Base-by-base conservation (phyloP, 2,329 filamentous ascomycete genomes). In the Diaporthe caulivora region DNA sequence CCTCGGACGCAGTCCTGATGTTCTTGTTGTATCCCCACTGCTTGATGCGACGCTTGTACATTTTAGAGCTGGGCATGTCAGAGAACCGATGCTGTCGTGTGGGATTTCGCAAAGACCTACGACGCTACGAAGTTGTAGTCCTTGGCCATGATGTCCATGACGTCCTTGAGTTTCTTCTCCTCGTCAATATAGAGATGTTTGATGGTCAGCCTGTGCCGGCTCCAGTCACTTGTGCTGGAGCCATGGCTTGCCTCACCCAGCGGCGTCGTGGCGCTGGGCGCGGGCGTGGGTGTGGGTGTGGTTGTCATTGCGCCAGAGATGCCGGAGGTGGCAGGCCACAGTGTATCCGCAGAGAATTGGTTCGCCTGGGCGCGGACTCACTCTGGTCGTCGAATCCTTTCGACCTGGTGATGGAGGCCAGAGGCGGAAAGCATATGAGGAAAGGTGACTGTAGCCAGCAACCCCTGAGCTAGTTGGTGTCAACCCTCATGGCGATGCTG, bases 171-270 rank as follows among this genome's bases (percentile, higher is more conserved):
- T 13, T 71, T 71, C 53, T 64, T 76, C 53, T 71, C 54, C 70
- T 78, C 70, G 42, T 76, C 71, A 42, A 76, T 75, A 57, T 77
- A 77, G 9, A 78, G 75, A 10, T 65, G 64, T n/a, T 72, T 75
- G 40, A 77, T 76, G 4, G 58, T 74, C 17, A 75, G 70, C 73
- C 67, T 74, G 40, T 77, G 71, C n/a, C n/a, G 54, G 26, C 42
- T 72, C 76, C 76, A 77, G 69, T 78, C 75, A 21, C 31, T 67
- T 17, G 65, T 55, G 34, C 68, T 73, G 3, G 74, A 73, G n/a
- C 72, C 74, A 21, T 47, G 40, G 26, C 70, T 65, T 53, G 31
- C 62, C 21, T 57, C 37, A 24, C 15, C 68, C 17, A 17, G 34
- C 26, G n/a, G 40, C 24, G 9, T 40, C 44, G 17, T 42, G n/a